A percentile compares a stretch with the other conserved stretches of the same genome.
Evolutionary conservation across 257 asterid species (phyloP).

Genomic region (Phtheirospermum japonicum): DNA sequence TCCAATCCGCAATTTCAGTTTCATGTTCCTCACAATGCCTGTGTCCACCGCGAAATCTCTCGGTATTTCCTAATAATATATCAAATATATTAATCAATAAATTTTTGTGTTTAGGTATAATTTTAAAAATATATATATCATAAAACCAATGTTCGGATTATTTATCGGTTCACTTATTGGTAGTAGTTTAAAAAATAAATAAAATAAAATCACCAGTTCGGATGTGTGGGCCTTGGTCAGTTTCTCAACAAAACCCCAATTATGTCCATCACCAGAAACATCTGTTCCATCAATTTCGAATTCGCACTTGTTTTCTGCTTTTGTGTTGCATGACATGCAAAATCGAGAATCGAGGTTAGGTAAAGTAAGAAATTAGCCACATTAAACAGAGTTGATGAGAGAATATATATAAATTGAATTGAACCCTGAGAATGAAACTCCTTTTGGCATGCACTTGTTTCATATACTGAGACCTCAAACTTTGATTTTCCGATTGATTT

Average conservation of each 20-base stretch:
- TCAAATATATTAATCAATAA: too few species aligned
- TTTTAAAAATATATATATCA: too few species aligned
- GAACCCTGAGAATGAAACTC: background rate
- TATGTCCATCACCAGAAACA: background rate
- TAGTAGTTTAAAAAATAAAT: too few species aligned
- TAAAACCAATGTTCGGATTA: too few species aligned
- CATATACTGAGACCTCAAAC: background rate
- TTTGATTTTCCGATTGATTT: background rate
- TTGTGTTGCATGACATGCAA: background rate
- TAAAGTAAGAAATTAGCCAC: background rate
- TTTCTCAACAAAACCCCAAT: background rate
- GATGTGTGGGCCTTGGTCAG: background rate
- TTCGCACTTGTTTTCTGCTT: too few species aligned
- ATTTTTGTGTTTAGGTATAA: too few species aligned
- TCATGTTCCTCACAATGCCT: too few species aligned
- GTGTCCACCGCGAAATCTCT: too few species aligned
- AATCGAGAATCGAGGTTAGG: background rate
- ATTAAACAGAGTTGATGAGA: background rate
- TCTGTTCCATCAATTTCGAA: background rate
- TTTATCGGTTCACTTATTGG: too few species aligned
- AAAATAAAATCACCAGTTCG: slow-evolving; percentile 4
- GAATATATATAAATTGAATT: background rate
- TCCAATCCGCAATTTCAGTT: too few species aligned
- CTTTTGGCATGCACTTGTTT: background rate
- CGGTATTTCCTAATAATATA: too few species aligned